Conservation (phyloP, 768 basidiomycete species). For the Termitomyces sp. region DNA sequence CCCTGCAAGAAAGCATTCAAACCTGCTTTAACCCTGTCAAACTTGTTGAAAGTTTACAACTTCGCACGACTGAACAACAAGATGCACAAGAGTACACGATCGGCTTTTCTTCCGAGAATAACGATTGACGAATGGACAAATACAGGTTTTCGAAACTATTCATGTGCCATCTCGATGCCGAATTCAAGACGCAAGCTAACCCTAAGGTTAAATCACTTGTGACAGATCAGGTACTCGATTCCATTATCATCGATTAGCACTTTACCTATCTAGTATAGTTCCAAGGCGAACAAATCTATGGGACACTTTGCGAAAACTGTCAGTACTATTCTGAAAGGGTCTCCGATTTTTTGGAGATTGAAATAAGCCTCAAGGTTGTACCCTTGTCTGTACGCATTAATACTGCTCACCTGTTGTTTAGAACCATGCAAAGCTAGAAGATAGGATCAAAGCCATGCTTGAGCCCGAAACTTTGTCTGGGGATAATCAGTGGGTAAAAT, state of each 20-base stretch:
- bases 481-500: conserved; percentile 67
- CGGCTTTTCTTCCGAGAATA: background rate
- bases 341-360: conserved; percentile 81
- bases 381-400: background rate
- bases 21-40: conserved; percentile 77
- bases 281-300: conserved; percentile 79
- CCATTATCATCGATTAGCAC: background rate
- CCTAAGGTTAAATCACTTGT: conserved; percentile 63
- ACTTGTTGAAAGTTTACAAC: conserved; percentile 77
- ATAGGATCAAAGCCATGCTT: conserved; percentile 60
- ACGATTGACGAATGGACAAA: background rate
- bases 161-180: conserved; percentile 80
- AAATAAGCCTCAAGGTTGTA: conserved; percentile 74
- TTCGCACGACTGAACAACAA: conserved; percentile 85
- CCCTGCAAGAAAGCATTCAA: conserved; percentile 68
- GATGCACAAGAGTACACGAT: conserved; percentile 87
- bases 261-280: conserved; percentile 48
- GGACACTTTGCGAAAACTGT: conserved; percentile 73
- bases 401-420: conserved; percentile 18
- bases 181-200: conserved; percentile 78
- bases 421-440: conserved; percentile 70
- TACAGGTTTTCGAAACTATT: conserved; percentile 90
- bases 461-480: conserved; percentile 69
- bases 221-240: conserved; percentile 52
- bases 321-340: conserved; percentile 58